Evolutionary conservation across 495 filamentous ascomycete species (phyloP).

Genomic region (Penicillium pulvis): DNA sequence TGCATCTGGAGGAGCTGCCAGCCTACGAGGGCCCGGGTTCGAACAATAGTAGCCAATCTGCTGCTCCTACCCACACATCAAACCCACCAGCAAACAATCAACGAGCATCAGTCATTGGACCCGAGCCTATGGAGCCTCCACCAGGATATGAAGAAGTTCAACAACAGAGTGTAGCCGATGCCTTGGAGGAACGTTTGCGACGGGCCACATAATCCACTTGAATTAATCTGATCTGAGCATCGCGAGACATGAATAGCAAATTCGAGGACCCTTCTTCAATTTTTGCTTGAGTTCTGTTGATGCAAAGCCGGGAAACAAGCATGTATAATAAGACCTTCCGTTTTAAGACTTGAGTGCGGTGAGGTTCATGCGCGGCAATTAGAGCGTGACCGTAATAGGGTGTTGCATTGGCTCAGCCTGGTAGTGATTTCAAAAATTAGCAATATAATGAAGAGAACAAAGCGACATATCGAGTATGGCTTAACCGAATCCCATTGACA

Average conservation of each 20-base stretch:
- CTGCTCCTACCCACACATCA: slow-evolving; percentile 8
- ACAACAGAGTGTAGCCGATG: slow-evolving; percentile 68
- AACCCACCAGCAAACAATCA: slow-evolving; percentile 16
- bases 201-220: slow-evolving; percentile 19
- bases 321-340: slow-evolving; percentile 27
- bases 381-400: neutral
- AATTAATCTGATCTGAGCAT: neutral
- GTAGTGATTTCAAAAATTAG: neutral
- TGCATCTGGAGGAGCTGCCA: slow-evolving; percentile 82
- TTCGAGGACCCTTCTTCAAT: neutral
- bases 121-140: slow-evolving; percentile 74
- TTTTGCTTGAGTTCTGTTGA: neutral
- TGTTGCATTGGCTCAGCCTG: slow-evolving; percentile 1
- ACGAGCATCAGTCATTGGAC: slow-evolving; percentile 19
- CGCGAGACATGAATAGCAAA: neutral
- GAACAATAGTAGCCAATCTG: slow-evolving; percentile 7
- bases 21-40: slow-evolving; percentile 61
- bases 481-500: neutral
- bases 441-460: neutral
- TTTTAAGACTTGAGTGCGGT: slow-evolving; percentile 14
- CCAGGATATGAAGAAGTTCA: slow-evolving; percentile 94
- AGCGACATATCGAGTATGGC: neutral
- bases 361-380: slow-evolving; percentile 1
- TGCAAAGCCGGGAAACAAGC: neutral
- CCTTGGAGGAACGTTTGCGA: slow-evolving; percentile 53